phyloP scores from a whole-genome alignment of 441 rosid genomes.

The Bocquillonia castaneifolia region DNA sequence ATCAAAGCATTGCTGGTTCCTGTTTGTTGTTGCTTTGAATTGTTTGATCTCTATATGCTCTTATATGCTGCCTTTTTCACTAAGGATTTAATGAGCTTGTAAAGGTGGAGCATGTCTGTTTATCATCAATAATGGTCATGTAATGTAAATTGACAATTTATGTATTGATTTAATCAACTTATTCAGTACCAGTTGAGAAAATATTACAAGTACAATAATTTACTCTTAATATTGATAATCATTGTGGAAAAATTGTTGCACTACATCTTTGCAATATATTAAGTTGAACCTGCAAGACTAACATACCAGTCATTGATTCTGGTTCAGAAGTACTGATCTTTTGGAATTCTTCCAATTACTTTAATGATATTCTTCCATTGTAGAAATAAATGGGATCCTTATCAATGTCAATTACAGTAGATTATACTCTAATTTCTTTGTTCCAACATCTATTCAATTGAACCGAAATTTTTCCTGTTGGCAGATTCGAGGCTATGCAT shows the following conservation, averaged over 20 bases:
- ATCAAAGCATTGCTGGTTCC: background rate
- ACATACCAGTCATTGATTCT: constrained; percentile 25
- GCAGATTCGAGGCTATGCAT: constrained; percentile 51
- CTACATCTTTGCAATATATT: background rate
- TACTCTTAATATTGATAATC: background rate
- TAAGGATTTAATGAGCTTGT: constrained; percentile 6
- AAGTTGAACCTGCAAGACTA: background rate
- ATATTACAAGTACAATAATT: background rate
- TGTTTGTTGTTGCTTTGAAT: background rate
- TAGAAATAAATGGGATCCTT: background rate
- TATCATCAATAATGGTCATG: constrained; percentile 20
- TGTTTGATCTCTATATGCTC: background rate
- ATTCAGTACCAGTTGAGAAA: constrained; percentile 5
- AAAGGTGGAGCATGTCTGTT: constrained; percentile 31
- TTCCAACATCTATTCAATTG: background rate
- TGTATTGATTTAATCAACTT: background rate
- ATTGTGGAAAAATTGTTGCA: background rate
- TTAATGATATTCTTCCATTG: background rate
- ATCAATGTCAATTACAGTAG: background rate
- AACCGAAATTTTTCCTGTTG: constrained; percentile 8
- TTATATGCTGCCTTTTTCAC: background rate
- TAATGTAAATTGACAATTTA: background rate
- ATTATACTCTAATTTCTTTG: constrained; percentile 3
- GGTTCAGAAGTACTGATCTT: constrained; percentile 46
- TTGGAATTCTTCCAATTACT: background rate